Evolutionary conservation across 805 yeast species (phyloP).

Genomic region (Saccharomycopsis sp.): DNA sequence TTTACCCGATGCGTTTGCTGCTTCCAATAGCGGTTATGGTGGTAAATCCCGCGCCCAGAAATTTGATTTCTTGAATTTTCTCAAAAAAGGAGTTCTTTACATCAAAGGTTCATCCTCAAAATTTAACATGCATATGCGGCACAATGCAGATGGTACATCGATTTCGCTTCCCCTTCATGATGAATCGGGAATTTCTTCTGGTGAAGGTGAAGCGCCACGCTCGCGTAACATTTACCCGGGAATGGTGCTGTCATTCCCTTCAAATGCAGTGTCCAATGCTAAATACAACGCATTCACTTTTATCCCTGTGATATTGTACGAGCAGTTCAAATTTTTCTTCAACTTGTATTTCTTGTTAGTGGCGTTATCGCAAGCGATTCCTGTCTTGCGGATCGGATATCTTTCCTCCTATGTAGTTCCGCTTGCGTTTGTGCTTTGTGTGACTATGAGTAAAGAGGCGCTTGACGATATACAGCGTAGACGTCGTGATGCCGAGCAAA

Average conservation of each 20-base stretch:
- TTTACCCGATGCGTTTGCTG: neutral
- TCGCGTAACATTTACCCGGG: constrained; percentile 37
- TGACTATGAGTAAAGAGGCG: constrained; percentile 95
- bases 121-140: neutral
- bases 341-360: constrained; percentile 87
- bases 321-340: constrained; percentile 95
- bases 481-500: constrained; percentile 83
- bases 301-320: constrained; percentile 82
- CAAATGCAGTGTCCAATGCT: constrained; percentile 89
- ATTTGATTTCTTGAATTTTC: neutral
- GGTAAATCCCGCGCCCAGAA: neutral
- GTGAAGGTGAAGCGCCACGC: neutral
- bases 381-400: constrained; percentile 87
- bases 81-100: neutral
- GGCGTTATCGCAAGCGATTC: constrained; percentile 88
- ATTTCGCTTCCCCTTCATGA: neutral
- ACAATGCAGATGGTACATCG: neutral
- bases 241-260: constrained; percentile 39
- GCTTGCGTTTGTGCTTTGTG: constrained; percentile 81
- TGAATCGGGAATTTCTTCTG: neutral
- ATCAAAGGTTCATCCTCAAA: neutral
- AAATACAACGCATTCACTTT: constrained; percentile 86
- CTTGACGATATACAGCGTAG: constrained; percentile 89
- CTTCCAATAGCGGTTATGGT: neutral
- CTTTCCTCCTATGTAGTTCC: constrained; percentile 91